Base-by-base conservation (phyloP, 495 filamentous ascomycete genomes). In the Corynascus novoguineensis region DNA sequence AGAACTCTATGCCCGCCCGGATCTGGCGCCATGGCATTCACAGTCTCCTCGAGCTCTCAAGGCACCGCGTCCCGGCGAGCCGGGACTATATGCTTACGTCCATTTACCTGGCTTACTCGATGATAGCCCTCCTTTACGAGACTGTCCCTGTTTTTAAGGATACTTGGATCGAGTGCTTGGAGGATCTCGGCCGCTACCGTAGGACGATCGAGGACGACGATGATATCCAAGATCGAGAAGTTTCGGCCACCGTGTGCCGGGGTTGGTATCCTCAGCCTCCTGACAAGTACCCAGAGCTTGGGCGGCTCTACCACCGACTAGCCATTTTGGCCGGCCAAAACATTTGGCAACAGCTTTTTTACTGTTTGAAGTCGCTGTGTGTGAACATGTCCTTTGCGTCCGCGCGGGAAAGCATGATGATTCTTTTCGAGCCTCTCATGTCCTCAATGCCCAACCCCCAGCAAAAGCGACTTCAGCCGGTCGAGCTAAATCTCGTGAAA, bases 151-250 rank as follows among this genome's bases (percentile, higher is more conserved):
- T 78, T 0, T 95, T 92, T 62, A 79, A 86, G 58, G 87, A 91
- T 46, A 95, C 87, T 0, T 96, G 92, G 91, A 87, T 95, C 24
- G 91, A 96, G 60, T 95, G 89, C 62, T 75, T 96, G 0, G 90
- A 89, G 0, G 89, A 93, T 67, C 69, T 93, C 3, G 86, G 82
- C 0, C 70, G 75, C 4, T 78, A 78, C 40, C 54, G 75, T 0
- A 91, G 92, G 87, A 87, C 87, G 1, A 84, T 92, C 27, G 87
- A 92, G 64, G 85, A 90, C 48, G n/a, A n/a, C n/a, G 77, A 81
- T 32, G 83, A 90, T 51, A 70, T 84, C 19, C 72, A 78, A 10
- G 88, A 92, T 42, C 79, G 86, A 0, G 90, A 95, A 44, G 72
- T 81, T 1, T 96, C 91, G 90, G 85, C 85, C 10, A 78, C 78